Evolutionary conservation across 306 rosid species (phyloP), one percentile per base, ranked within the genome.

Genomic region (Oxytropis ochrocephala): DNA sequence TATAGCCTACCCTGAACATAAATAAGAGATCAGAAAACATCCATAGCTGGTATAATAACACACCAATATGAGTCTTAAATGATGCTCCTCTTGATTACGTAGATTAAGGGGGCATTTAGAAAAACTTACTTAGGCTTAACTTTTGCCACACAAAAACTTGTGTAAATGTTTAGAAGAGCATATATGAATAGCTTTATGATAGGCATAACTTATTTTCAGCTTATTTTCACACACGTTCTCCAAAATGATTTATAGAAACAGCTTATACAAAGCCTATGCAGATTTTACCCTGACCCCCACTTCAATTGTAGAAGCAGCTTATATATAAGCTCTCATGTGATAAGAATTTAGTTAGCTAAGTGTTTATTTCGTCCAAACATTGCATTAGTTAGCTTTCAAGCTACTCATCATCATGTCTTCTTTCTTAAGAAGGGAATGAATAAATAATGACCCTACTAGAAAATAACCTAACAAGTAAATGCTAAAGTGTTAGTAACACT

Each of bases 1-100:
- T 86, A 81, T 83, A 93, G 77, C 97, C 98, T 83, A 90, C 86
- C 91, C 98, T 93, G 98, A 79, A 90, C 49, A 70, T 64, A 81
- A 83, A 83, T 77, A 75, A 35, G 76, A 41, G 70, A 79, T 83
- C 75, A 90, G 83, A 74, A 76, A 76, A 70, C 65, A 75, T 76
- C 52, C 9, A 77, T 62, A 39, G 65, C 49, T 13, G 10, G 6
- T 42, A 70, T 4, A 50, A 2, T 30, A 55, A 73, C 5, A 18
- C 61, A 29, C 43, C 36, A 29, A 27, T 19, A 17, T 13, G 55
- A 62, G 43, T 39, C 43, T 62, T 62, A 10, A 27, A 39, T 13
- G 19, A 54, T 14, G 46, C 43, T 36, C 76, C 69, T 47, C 35
- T 62, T 24, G 44, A 49, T n/a, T 36, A 66, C 18, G 33, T 49